Conservation (phyloP, 2,329 filamentous ascomycete species). For the Trichocomaceae sp. region DNA sequence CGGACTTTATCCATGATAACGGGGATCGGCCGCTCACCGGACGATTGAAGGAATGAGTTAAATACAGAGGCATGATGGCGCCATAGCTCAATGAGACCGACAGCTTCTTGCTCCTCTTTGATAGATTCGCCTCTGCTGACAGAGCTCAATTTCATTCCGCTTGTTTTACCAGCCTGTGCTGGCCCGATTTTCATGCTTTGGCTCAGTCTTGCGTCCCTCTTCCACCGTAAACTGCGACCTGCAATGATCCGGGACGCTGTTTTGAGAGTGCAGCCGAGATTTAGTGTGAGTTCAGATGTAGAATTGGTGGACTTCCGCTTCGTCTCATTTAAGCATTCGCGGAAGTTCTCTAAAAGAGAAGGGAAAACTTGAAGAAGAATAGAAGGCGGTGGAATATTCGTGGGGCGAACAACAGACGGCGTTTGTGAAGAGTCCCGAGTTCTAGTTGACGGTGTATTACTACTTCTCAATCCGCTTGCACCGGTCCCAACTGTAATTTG, state of each 20-base stretch:
- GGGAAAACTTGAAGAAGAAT: constrained; percentile 73
- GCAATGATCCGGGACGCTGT: constrained; percentile 76
- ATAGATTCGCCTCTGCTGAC: constrained; percentile 76
- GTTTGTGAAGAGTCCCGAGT: constrained; percentile 2
- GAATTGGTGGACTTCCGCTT: constrained; percentile 50
- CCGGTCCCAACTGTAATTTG: not conserved
- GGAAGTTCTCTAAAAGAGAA: constrained; percentile 60
- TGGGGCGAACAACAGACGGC: constrained; percentile 52
- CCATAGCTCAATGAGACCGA: constrained; percentile 71
- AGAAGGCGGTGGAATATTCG: constrained; percentile 82
- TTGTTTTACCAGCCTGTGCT: constrained; percentile 62
- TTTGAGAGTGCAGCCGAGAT: constrained; percentile 27
- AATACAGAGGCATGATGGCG: constrained; percentile 67
- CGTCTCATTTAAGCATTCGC: constrained; percentile 58
- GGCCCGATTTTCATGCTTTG: constrained; percentile 81
- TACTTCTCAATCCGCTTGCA: not conserved
- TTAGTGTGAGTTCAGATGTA: constrained; percentile 17
- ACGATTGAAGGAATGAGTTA: constrained; percentile 51
- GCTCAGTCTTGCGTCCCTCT: constrained; percentile 74
- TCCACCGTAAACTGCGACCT: constrained; percentile 82
- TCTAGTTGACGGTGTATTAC: not conserved
- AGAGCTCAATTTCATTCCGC: constrained; percentile 86
- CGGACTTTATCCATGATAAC: constrained; percentile 64
- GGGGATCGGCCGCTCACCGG: constrained; percentile 48
- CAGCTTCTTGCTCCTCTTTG: constrained; percentile 77